Conservation (phyloP, 2,329 filamentous ascomycete species). For the Talaromyces sp. region DNA sequence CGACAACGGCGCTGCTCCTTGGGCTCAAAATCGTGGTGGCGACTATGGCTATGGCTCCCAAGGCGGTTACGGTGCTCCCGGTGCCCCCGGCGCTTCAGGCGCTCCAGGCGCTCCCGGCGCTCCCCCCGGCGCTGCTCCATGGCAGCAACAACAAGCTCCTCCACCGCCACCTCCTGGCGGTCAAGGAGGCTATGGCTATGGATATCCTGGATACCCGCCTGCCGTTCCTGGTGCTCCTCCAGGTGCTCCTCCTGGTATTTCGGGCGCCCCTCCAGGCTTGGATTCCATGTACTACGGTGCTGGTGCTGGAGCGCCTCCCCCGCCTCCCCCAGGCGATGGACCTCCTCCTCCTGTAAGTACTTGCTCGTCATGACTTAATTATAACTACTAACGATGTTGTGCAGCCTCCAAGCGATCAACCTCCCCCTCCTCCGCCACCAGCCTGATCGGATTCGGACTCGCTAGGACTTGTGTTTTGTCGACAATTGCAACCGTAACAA, state of each 20-base stretch:
- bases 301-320: constrained; percentile 32
- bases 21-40: constrained; percentile 38
- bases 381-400: constrained; percentile 15
- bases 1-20: constrained; percentile 31
- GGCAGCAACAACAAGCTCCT: constrained; percentile 55
- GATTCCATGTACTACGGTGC: constrained; percentile 33
- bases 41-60: constrained; percentile 37
- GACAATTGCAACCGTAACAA: neutral
- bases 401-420: constrained; percentile 48
- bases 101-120: constrained; percentile 41
- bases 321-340: constrained; percentile 36
- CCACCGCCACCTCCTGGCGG: constrained; percentile 34
- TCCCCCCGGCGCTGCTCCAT: constrained; percentile 45
- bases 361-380: neutral
- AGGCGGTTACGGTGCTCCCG: constrained; percentile 27
- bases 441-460: constrained; percentile 14
- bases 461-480: neutral
- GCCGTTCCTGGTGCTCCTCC: constrained; percentile 36
- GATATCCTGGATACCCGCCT: constrained; percentile 43
- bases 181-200: constrained; percentile 52
- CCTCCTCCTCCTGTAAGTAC: constrained; percentile 37
- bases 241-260: constrained; percentile 34
- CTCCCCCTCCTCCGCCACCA: constrained; percentile 58
- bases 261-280: constrained; percentile 38
- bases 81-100: constrained; percentile 28